phyloP scores from a whole-genome alignment of 192 early-diverging fungal genomes.

The Diversispora eburnea region DNA sequence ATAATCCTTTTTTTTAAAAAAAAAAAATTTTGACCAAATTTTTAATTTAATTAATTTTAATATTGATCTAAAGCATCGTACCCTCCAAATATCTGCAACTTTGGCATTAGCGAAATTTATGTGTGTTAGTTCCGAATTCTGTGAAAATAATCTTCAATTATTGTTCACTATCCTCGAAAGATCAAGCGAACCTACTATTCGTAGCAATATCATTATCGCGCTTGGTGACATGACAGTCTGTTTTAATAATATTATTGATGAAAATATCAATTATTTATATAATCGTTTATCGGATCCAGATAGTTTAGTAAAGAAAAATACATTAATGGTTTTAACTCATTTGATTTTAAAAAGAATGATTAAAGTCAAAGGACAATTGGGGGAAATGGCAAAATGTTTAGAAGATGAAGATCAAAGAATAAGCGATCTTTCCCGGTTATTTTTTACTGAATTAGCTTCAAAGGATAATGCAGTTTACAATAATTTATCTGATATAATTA shows the following conservation, averaged over 20 bases:
- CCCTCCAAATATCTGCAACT: constrained; percentile 85
- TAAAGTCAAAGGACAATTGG: constrained; percentile 97
- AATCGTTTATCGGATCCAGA: constrained; percentile 83
- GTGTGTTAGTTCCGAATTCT: constrained; percentile 94
- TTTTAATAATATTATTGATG: constrained; percentile 95
- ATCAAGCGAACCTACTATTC: constrained; percentile 77
- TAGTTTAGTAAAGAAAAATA: constrained; percentile 85
- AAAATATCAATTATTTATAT: constrained; percentile 94
- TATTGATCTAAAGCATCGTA: constrained; percentile 55
- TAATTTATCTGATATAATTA: constrained; percentile 98
- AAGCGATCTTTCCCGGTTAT: constrained; percentile 87
- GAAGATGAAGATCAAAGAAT: constrained; percentile 86
- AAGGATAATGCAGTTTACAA: constrained; percentile 99
- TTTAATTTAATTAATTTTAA: neutral
- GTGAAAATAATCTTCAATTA: constrained; percentile 87
- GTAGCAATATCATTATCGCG: constrained; percentile 93
- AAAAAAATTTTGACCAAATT: no score
- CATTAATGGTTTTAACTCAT: constrained; percentile 98
- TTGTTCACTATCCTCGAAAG: constrained; percentile 88
- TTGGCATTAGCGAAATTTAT: constrained; percentile 93
- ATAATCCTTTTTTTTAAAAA: neutral
- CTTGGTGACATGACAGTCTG: constrained; percentile 98
- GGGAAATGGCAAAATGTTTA: constrained; percentile 97
- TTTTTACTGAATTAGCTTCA: constrained; percentile 91
- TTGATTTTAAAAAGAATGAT: constrained; percentile 99